phyloP scores from a whole-genome alignment of 495 filamentous ascomycete species.

The Trichoderma parareesei region DNA sequence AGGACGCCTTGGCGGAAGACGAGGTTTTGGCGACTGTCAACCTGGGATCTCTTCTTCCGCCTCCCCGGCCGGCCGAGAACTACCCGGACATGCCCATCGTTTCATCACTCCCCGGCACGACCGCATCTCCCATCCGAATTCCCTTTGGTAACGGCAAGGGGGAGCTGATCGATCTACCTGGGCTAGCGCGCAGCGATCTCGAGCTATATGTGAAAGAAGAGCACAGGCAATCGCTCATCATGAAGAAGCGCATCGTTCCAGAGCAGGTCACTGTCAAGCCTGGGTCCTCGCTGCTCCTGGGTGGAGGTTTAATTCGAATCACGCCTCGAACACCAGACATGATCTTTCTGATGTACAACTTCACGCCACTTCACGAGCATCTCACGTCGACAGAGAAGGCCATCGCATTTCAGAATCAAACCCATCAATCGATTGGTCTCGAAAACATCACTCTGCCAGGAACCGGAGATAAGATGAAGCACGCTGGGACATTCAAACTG shows the following conservation, averaged over 20 bases:
- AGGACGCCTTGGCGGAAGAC: conserved; percentile 14
- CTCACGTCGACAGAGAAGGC: conserved; percentile 73
- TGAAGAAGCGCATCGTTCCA: conserved; percentile 62
- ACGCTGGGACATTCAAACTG: conserved; percentile 68
- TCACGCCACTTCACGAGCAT: conserved; percentile 66
- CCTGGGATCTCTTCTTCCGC: conserved; percentile 53
- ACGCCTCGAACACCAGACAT: conserved; percentile 59
- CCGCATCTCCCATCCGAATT: conserved; percentile 84
- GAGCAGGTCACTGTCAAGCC: conserved; percentile 63
- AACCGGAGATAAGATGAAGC: conserved; percentile 45
- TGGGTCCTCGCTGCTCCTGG: conserved; percentile 71
- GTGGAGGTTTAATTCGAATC: conserved; percentile 77
- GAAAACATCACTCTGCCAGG: conserved; percentile 51
- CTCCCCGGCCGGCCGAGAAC: conserved; percentile 57
- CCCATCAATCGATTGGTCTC: conserved; percentile 41
- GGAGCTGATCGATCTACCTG: conserved; percentile 88
- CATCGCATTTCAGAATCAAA: conserved; percentile 52
- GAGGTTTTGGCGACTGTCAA: neutral
- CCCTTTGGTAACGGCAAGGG: conserved; percentile 77
- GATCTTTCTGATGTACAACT: conserved; percentile 65
- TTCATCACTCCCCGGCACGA: conserved; percentile 84
- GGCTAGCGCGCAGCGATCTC: conserved; percentile 65
- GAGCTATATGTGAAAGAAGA: conserved; percentile 57
- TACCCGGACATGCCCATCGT: conserved; percentile 77
- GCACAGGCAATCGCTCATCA: conserved; percentile 58